These are phyloP conservation scores for Lathyrus aphaca DNA, from an alignment of 306 rosid species.

Conservation along the genomic window DNA sequence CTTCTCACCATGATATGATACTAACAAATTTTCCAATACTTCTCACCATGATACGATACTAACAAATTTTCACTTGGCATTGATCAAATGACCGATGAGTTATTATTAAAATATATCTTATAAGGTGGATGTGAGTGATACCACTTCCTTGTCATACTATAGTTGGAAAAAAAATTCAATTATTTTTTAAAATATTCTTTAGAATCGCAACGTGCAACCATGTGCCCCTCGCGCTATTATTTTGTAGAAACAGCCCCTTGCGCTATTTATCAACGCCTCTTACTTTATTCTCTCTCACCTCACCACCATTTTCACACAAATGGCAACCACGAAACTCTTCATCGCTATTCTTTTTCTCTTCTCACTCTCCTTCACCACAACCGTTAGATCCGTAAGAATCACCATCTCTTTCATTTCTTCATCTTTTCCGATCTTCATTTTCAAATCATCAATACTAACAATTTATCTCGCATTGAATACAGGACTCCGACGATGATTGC, in stretches of 20 bases:
- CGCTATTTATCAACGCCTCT: constrained; percentile 14
- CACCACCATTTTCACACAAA: constrained; percentile 2
- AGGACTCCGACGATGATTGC: constrained; percentile 62
- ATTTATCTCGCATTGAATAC: constrained; percentile 21
- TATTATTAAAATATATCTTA: too few species aligned
- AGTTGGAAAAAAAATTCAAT: too few species aligned
- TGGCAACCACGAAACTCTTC: constrained; percentile 39
- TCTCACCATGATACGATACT: too few species aligned
- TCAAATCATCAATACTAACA: not conserved
- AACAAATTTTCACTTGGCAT: too few species aligned
- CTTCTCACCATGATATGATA: too few species aligned
- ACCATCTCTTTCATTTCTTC: not conserved
- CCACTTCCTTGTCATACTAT: too few species aligned
- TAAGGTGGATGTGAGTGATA: too few species aligned
- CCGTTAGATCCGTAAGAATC: constrained; percentile 48
- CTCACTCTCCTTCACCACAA: constrained; percentile 39
- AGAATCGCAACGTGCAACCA: not conserved
- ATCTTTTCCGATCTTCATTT: not conserved
- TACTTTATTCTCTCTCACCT: not conserved
- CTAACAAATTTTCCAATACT: too few species aligned
- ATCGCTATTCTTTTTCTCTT: constrained; percentile 40
- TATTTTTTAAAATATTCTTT: not conserved
- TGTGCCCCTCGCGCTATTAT: constrained; percentile 25
- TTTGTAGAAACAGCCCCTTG: too few species aligned
- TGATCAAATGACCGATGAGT: too few species aligned